Conservation (phyloP, 23 red algal genomes). For the Gracilaria gracilis region DNA sequence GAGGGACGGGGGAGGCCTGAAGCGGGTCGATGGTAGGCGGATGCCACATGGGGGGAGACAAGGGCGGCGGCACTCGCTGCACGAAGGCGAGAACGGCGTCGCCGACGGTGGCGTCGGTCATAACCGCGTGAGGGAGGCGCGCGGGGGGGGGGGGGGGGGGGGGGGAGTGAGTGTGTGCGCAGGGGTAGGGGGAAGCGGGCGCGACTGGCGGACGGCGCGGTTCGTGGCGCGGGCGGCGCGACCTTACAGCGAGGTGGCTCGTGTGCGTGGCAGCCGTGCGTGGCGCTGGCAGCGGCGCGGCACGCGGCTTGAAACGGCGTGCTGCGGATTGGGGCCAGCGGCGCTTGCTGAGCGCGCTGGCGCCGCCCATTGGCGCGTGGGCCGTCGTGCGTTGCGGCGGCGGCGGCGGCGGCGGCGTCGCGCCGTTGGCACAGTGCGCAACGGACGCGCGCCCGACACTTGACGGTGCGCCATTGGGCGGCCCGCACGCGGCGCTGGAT, state of each 20-base stretch:
- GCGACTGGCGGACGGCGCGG: slow-evolving; percentile 18
- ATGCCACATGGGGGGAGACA: slow-evolving; percentile 12
- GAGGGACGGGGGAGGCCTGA: slow-evolving; percentile 24
- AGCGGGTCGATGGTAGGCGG: slow-evolving; percentile 31
- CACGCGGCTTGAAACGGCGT: neutral
- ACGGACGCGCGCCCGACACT: slow-evolving; percentile 22
- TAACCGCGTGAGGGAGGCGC: neutral
- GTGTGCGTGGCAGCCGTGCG: slow-evolving; percentile 32
- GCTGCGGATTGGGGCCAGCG: too few relatives aligned
- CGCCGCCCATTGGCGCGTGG: slow-evolving; percentile 6
- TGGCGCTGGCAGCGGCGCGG: slow-evolving; percentile 40
- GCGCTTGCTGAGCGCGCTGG: neutral
- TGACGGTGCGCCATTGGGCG: neutral
- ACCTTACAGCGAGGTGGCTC: slow-evolving; percentile 44
- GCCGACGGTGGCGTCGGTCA: neutral
- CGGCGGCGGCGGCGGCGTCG: slow-evolving; percentile 3
- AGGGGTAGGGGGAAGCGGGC: neutral
- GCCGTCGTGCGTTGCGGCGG: neutral
- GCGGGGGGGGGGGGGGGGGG: neutral
- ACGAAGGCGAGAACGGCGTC: slow-evolving; percentile 2
- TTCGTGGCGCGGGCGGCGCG: neutral
- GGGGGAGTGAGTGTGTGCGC: neutral
- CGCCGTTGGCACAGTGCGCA: slow-evolving; percentile 1
- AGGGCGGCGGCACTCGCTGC: slow-evolving; percentile 2
- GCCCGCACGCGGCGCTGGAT: neutral